Base-by-base conservation (phyloP, 768 basidiomycete genomes). In the Daedaleopsis nitida region DNA sequence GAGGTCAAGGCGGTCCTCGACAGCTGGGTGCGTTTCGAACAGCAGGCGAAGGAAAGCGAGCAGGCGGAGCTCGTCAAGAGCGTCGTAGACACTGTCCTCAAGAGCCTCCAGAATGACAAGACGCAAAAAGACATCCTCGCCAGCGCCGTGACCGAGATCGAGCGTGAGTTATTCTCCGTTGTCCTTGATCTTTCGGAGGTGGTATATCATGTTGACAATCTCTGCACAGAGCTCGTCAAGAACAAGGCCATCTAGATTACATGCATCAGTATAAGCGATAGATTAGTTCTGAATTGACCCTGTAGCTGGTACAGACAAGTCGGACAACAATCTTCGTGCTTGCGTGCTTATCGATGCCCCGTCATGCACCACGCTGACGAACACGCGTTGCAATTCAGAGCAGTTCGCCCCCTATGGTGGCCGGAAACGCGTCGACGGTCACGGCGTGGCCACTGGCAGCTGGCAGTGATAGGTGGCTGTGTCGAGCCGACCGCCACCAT, bases 1-100 rank as follows among this genome's bases (percentile, higher is more conserved):
- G 97, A 99, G 79, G 80, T 98, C 72, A 98, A 98, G 80, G 69
- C 88, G 34, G 96, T 98, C 43, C 86, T 99, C 58, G 97, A 98
- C 81, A 92, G 91, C 74, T 97, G 96, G 96, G 96, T 95, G 59
- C 91, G 97, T 73, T 95, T 88, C 77, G 96, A 98, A 81, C 96
- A 97, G 73, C 93, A 96, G 74, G 82, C 86, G 72, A 94, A 97
- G 82, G 96, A 99, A 82, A 90, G 85, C 71, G 94, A 99, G 80
- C 97, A 99, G 84, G 83, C 87, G 35, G 91, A 93, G 53, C 87
- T 99, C 59, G 89, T 94, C 65, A 87, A 89, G 83, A 78, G 81
- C 54, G 90, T 99, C 73, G 91, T 97, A 69, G 85, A 87, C 60
- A 94, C 92, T 75, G 96, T 98, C 65, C 81, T 92, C 72, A 86